Base-by-base conservation (phyloP, 1,139 yeast species). In the Candida neerlandica region DNA sequence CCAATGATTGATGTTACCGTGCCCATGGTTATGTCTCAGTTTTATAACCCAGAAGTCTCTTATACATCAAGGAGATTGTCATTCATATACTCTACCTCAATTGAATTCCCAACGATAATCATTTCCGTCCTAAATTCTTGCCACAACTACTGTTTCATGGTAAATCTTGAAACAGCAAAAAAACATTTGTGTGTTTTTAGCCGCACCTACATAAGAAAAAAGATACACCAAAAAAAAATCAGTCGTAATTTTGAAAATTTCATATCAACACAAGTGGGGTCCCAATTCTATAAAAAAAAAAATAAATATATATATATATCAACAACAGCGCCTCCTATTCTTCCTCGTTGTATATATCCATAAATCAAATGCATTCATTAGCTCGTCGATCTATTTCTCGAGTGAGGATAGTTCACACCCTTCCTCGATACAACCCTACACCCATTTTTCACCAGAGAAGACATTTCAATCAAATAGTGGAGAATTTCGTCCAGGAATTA, bases 391-490 rank as follows among this genome's bases (percentile, higher is more conserved):
- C 47, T 43, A 27, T 32, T 11, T 18, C 29, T 21, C 23, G 44
- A 34, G 12, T 49, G 10, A 41, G 43, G 32, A 4, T 12, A 11
- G 19, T 49, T 23, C 30, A 27, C 16, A 16, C 34, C 1, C 27
- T 38, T 12, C 21, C 43, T 11, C 18, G 33, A 30, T 27, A 23
- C 9, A 32, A n/a, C 27, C 4, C 10, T 9, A 39, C 10, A 26
- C 42, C 42, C 4, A 14, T 27, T 26, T 39, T 10, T 10, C 18
- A 37, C 2, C 41, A 37, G 12, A 21, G 16, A 15, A 21, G 41
- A 19, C 29, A 41, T 5, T 44, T 53, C 44, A 50, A 61, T 44
- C 65, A 61, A 26, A 45, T 64, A 14, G 54, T 63, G 10, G 66
- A 61, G 16, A 60, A 58, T 38, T 48, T 63, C 9, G 43, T 54